These are phyloP conservation scores for Leishmania martiniquensis DNA, from an alignment of 208 protist genomes.

Conservation along the genomic window DNA sequence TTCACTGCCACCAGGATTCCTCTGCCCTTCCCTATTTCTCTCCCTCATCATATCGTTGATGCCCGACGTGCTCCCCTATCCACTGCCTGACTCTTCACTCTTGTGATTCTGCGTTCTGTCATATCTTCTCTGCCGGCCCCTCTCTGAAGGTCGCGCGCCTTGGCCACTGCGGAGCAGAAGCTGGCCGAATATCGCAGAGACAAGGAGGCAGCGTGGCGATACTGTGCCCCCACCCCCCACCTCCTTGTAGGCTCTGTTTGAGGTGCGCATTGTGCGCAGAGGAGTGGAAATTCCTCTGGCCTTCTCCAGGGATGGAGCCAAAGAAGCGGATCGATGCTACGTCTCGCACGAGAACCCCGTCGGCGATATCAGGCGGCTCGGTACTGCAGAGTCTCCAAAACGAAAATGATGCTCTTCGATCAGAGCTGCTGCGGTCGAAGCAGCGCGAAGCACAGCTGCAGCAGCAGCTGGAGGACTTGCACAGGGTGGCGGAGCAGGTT, in stretches of 20 bases:
- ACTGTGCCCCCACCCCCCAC: too few relatives aligned
- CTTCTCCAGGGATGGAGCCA: slow-evolving; percentile 12
- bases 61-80: not conserved
- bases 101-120: not conserved
- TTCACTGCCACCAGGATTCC: not conserved
- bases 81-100: not conserved
- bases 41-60: not conserved
- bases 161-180: not conserved
- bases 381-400: slow-evolving; percentile 46
- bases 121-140: not conserved
- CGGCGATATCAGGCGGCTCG: slow-evolving; percentile 2
- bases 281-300: not conserved
- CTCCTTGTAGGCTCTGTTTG: not conserved
- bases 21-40: not conserved
- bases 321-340: not conserved
- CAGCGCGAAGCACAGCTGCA: slow-evolving; percentile 29
- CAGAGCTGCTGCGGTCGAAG: slow-evolving; percentile 43
- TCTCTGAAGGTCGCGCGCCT: not conserved
- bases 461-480: slow-evolving; percentile 31
- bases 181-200: not conserved
- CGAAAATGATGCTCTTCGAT: slow-evolving; percentile 68
- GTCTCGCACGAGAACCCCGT: slow-evolving; percentile 5
- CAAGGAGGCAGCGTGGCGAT: not conserved
- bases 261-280: slow-evolving; percentile 1
- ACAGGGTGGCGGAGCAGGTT: slow-evolving; percentile 14